Base-by-base conservation (phyloP, 352 stramenopile species). In the Peronospora farinosa region DNA sequence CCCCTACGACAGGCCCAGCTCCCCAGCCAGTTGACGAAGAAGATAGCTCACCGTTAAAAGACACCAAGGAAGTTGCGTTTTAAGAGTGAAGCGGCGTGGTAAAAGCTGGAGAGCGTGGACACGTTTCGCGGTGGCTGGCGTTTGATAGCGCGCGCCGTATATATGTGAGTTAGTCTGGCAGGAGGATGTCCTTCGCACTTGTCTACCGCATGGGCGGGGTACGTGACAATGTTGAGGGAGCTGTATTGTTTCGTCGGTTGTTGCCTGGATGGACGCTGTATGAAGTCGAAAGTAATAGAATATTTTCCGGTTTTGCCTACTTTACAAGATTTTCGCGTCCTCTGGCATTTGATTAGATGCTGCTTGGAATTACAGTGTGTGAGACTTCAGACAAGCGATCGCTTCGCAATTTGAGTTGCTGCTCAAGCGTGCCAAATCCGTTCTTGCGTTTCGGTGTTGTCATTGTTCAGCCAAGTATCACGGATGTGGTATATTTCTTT, bases 31-130 rank as follows among this genome's bases (percentile, higher is more conserved):
- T 52, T 63, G 52, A 72, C 12, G 50, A 67, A 56, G 54, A 65
- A 49, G 52, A 46, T 40, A 57, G 32, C 31, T 35, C 37, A 1
- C 54, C 59, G 9, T 23, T 52, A 40, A 47, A 36, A 60, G 53
- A 53, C 38, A 68, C 74, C 49, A 90, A 90, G 65, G 82, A 92
- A 77, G 72, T 89, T 56, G 79, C 78, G 50, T 93, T 93, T 67
- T 93, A 84, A 73, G 21, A 57, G 40, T 64, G 58, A 55, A 60
- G 49, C 51, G 40, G 50, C 12, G 30, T 45, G 60, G 13, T 48
- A 3, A 27, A 33, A 57, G 36, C 33, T 52, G 42, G 54, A 38
- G 50, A 63, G 44, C 23, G 40, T 57, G 28, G 23, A 44, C 43
- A 47, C 35, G n/a, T 51, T 47, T 50, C 37, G 39, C 33, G 31